Evolutionary conservation across 2,329 filamentous ascomycete genomes (phyloP), one percentile per base, ranked within the genome.

Genomic region (Fusarium albosuccineum): DNA sequence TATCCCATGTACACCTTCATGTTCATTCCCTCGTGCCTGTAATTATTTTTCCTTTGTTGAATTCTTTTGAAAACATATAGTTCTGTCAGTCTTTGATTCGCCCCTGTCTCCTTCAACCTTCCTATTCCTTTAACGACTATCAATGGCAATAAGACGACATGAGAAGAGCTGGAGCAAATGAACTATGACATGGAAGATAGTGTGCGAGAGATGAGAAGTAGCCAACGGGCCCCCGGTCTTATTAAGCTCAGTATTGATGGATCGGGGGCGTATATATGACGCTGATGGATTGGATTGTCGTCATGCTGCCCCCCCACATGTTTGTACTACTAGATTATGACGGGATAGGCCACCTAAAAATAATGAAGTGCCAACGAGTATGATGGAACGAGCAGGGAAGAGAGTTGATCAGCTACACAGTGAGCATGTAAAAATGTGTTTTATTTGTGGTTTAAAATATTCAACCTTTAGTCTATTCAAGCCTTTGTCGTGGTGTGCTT

Each of bases 251-350:
- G 40, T 40, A 16, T 34, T 55, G 37, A 16, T 34, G 8, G 48
- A 54, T 17, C 29, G 27, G 45, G 59, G 27, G 13, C 26, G 34
- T 22, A 17, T 29, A 60, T 16, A 53, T 41, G 48, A 46, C 9
- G 33, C 53, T 36, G 44, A 27, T 10, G 45, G 41, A 11, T n/a
- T 22, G 22, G 22, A 7, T 33, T 22, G 29, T n/a, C 30, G n/a
- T 36, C 48, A n/a, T 41, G 34, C 26, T 48, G 10, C 34, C 44
- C 45, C 45, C 42, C 33, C 39, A 16, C 14, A 52, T 44, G 17
- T 40, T 60, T 72, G 67, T 72, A 70, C 37, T 44, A 65, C 53
- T 59, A 68, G 52, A 60, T 40, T 22, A 71, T 27, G 64, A 62
- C 49, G 53, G 46, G 52, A 36, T 49, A 57, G 54, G 29, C 29